These are phyloP conservation scores for Pseudonitzschia pungens DNA, from an alignment of 108 stramenopile genomes.

Conservation along the genomic window DNA sequence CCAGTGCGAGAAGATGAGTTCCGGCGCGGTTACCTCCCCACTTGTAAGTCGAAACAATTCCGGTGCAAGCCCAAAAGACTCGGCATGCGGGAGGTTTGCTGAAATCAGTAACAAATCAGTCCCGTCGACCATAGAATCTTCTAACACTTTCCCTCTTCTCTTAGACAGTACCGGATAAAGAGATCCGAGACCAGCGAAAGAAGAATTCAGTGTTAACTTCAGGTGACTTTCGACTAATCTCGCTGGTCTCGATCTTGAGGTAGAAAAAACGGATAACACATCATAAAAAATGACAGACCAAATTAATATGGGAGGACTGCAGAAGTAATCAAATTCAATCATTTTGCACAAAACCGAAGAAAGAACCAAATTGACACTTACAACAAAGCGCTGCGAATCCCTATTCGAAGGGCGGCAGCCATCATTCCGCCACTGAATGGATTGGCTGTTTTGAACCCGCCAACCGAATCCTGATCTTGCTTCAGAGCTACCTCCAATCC, in stretches of 20 bases:
- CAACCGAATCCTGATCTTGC: conserved; percentile 15
- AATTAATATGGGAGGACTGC: background rate
- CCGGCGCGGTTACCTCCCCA: conserved; percentile 89
- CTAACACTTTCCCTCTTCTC: conserved; percentile 81
- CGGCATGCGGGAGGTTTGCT: conserved; percentile 83
- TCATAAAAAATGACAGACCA: background rate
- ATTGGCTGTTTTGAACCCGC: conserved; percentile 38
- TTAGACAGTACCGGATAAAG: conserved; percentile 82
- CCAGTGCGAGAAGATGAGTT: conserved; percentile 86
- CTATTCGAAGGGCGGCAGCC: conserved; percentile 65
- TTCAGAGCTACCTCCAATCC: conserved; percentile 77
- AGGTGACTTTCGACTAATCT: conserved; percentile 84
- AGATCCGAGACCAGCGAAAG: conserved; percentile 72
- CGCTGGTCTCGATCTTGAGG: conserved; percentile 57
- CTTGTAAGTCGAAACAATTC: conserved; percentile 82
- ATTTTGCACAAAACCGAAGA: background rate
- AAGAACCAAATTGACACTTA: conserved; percentile 25
- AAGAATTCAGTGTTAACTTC: conserved; percentile 80
- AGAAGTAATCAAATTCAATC: background rate
- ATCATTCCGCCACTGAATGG: conserved; percentile 78
- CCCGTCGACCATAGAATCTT: conserved; percentile 92
- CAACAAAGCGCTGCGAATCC: conserved; percentile 79
- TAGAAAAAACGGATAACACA: background rate
- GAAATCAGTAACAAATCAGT: conserved; percentile 81
- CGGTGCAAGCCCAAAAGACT: conserved; percentile 83